Base-by-base conservation (phyloP, 2,329 filamentous ascomycete species). In the Penicillium sp. region DNA sequence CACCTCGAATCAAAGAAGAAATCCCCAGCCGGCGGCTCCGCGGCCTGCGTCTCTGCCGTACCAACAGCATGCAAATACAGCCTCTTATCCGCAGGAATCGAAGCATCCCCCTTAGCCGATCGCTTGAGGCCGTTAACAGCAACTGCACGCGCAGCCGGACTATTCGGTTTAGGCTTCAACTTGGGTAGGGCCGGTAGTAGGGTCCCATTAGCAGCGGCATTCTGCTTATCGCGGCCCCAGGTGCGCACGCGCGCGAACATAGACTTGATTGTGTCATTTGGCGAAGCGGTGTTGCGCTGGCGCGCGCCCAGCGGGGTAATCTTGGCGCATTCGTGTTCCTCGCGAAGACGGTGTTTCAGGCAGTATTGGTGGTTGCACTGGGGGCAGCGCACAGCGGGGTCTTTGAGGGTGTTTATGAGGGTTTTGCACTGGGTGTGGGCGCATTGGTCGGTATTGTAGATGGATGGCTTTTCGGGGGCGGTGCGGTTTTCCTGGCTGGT, bases 61-160 rank as follows among this genome's bases (percentile, higher is more conserved):
- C 93, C 94, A 72, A 97, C 93, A 19, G 97, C 90, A 71, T 90
- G 88, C 0, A 99, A 71, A 71, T 97, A 97, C 2, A 99, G 78
- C n/a, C 94, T 81, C 78, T 95, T 96, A 63, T 96, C 91, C 0
- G 81, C 74, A 0, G 91, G 81, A 0, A 97, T 76, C 68, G 91
- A 93, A 10, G 86, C 86, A 63, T 97, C 93, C 1, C 95, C 95
- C 77, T 96, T 97, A 2, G 94, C 93, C 0, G 84, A 86, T 72
- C 89, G 89, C 78, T 96, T 97, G 42, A 99, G 80, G 10, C 84
- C 85, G 62, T 91, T 91, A 7, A 93, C 81, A 6, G 89, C 90
- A 3, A 87, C 80, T 19, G 90, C 66, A 2, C 88, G 83, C 49
- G 87, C 85, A 0, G 89, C 84, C 0, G 87, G 82, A 33, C 67